phyloP scores from a whole-genome alignment of 2,329 filamentous ascomycete species.

The Alternaria sp. region DNA sequence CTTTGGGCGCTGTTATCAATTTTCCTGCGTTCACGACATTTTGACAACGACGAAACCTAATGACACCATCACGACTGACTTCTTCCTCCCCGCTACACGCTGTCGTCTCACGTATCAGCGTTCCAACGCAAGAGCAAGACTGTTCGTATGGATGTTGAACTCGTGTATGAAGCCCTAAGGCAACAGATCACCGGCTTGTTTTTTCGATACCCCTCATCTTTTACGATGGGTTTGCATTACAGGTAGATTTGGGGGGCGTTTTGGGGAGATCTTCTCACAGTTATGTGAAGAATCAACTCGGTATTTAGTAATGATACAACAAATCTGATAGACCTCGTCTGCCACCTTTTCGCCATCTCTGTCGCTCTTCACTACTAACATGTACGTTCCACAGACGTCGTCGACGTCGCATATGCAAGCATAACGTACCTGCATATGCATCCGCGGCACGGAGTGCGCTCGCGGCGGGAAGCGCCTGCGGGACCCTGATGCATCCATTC shows the following conservation, averaged over 20 bases:
- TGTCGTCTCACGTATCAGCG: background rate
- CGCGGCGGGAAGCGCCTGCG: background rate
- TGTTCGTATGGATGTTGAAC: constrained; percentile 1
- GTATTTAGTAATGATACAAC: background rate
- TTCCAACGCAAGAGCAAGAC: background rate
- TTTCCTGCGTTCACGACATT: background rate
- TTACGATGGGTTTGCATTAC: background rate
- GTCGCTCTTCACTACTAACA: background rate
- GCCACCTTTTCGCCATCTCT: accelerated
- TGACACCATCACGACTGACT: background rate
- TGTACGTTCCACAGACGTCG: background rate
- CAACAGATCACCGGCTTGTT: background rate
- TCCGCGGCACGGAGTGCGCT: background rate
- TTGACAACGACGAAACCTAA: background rate
- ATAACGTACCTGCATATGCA: background rate
- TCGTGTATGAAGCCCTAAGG: background rate
- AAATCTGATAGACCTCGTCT: background rate
- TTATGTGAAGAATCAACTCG: background rate
- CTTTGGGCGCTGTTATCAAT: background rate
- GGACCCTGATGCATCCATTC: background rate
- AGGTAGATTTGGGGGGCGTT: background rate
- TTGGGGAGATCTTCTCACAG: too few species aligned
- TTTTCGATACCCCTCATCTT: background rate
- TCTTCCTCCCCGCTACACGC: background rate
- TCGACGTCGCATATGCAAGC: background rate